phyloP scores from a whole-genome alignment of 2,329 filamentous ascomycete genomes.

The Xylariaceae sp. region DNA sequence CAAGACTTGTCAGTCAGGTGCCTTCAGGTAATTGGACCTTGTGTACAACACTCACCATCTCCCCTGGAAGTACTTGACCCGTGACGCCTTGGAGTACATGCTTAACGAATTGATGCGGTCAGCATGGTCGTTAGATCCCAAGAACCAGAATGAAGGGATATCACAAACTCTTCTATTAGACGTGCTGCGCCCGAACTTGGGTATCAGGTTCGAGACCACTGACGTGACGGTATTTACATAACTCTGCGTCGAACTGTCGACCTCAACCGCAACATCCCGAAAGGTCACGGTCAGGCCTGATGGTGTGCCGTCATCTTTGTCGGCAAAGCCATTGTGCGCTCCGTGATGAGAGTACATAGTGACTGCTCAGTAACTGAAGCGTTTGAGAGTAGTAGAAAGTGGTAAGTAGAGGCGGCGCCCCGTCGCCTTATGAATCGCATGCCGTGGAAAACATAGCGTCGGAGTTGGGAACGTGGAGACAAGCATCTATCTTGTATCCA shows the following conservation, averaged over 20 bases:
- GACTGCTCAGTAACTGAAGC: background rate
- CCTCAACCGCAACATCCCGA: slow-evolving; percentile 1
- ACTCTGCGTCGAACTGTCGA: slow-evolving; percentile 1
- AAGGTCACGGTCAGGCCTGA: slow-evolving; percentile 5
- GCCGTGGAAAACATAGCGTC: no score
- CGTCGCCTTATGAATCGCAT: no score
- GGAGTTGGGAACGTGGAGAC: no score
- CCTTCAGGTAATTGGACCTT: background rate
- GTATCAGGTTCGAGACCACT: background rate
- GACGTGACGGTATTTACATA: slow-evolving; percentile 4
- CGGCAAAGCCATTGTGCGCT: background rate
- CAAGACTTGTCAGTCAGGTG: no score
- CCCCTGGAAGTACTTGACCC: slow-evolving; percentile 37
- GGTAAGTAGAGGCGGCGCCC: no score
- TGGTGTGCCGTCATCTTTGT: background rate
- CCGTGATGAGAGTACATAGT: slow-evolving; percentile 1
- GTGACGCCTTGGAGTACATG: slow-evolving; percentile 2
- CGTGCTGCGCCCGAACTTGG: background rate
- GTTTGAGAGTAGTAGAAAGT: no score
- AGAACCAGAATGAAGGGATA: background rate
- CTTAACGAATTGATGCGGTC: background rate
- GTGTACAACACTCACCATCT: slow-evolving; percentile 31
- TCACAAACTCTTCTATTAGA: background rate
- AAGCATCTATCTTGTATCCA: no score
- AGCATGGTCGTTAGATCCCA: background rate